A percentile compares a stretch with the other conserved stretches of the same genome.
These are phyloP conservation scores for Rhododendron ovatum DNA, from an alignment of 148 eudicot genomes.

Conservation along the genomic window DNA sequence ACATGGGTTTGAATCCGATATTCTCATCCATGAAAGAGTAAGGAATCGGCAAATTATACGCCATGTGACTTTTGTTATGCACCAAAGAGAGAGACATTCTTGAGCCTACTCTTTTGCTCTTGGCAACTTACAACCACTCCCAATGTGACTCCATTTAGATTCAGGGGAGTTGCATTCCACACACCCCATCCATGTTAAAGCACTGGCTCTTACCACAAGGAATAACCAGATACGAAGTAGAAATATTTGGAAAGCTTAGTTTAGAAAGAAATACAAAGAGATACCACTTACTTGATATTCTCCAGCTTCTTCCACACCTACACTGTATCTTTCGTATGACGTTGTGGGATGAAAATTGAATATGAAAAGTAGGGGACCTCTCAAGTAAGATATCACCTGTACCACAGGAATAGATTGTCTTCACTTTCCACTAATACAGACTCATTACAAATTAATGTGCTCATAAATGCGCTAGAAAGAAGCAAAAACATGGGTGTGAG, in stretches of 20 bases:
- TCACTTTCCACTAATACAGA: neutral
- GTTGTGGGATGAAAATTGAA: conserved; percentile 83
- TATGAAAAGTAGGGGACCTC: conserved; percentile 84
- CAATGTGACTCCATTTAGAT: neutral
- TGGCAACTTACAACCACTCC: neutral
- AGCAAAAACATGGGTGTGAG: neutral
- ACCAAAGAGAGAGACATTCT: neutral
- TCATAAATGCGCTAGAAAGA: neutral
- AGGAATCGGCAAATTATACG: neutral
- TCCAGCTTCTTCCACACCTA: conserved; percentile 98
- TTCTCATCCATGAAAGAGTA: neutral
- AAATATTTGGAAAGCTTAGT: neutral
- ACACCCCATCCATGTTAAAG: neutral
- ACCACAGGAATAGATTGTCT: conserved; percentile 9
- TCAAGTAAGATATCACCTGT: conserved; percentile 80
- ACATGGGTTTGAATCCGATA: neutral
- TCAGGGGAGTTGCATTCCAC: neutral
- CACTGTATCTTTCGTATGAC: conserved; percentile 59
- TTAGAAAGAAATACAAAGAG: conserved; percentile 1
- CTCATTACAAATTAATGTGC: neutral
- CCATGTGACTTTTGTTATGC: neutral
- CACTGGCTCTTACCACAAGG: conserved; percentile 8
- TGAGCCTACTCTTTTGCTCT: neutral
- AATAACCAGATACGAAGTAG: neutral
- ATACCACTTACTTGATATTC: conserved; percentile 75